Base-by-base conservation (phyloP, 371 early-diverging fungal species). In the Mucor indicus region DNA sequence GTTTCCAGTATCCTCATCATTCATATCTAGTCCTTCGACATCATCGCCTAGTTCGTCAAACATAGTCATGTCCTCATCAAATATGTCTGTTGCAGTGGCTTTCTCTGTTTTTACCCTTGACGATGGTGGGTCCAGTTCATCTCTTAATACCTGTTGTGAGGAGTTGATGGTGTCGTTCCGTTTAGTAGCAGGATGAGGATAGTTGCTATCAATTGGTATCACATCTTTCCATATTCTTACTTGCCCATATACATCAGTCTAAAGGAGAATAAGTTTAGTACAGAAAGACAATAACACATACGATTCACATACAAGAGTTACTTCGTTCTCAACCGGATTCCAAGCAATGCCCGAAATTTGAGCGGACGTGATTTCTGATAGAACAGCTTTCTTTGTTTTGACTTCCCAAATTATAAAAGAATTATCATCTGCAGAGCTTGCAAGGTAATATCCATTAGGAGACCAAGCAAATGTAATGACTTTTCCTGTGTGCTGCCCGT, bases 371-470 rank as follows among this genome's bases (percentile, higher is more conserved):
- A 53, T 50, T 27, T 72, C 44, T 17, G 68, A 39, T 8, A 40
- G 35, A 11, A 72, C 48, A 5, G 57, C 24, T 8, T 42, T 29
- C 27, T 52, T 47, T 17, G 43, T 54, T 38, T 54, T 57, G 2
- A 62, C 55, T 11, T 73, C 63, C 86, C 86, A 88, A 19, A 88
- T 56, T 17, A 64, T 60, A 4, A 85, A 15, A 21, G 66, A 57
- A 6, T 56, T 60, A 38, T 77, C 72, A 6, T 36, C 42, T 12
- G 65, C 56, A 24, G 57, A 55, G 5, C 79, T 58, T 1, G 74
- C 79, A 7, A 88, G 35, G 35, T 79, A 80, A 5, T 60, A 40
- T 0, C 89, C 86, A 36, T 81, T 81, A 8, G 80, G 73, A 7
- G 85, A 84, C 83, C 81, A 88, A 15, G 71, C 60, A 12, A 84